Percentiles rank a stretch among this genome's conserved stretches.
Conservation (phyloP, 495 filamentous ascomycete species). For the Trypethelium eluteriae region DNA sequence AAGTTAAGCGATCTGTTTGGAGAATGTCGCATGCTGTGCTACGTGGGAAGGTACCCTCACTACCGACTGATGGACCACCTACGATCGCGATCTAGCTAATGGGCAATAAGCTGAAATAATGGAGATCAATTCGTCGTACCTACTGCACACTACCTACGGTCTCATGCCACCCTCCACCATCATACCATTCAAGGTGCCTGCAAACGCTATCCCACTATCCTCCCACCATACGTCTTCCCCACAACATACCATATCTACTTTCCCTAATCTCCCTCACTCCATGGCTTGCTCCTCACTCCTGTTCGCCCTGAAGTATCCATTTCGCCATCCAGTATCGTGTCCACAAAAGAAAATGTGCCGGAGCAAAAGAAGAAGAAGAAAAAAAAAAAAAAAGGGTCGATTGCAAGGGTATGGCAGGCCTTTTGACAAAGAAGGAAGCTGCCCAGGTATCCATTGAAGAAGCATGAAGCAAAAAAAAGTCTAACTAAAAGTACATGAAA, state of each 20-base stretch:
- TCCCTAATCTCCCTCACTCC: too few relatives aligned
- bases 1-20: too few relatives aligned
- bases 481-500: conserved; percentile 8
- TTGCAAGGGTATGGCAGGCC: not conserved
- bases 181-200: not conserved
- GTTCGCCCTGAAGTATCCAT: too few relatives aligned
- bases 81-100: not conserved
- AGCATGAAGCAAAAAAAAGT: conserved; percentile 8
- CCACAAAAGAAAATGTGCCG: not conserved
- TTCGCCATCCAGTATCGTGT: not conserved
- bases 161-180: too few relatives aligned
- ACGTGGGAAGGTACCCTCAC: too few relatives aligned
- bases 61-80: too few relatives aligned
- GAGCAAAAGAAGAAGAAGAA: not conserved
- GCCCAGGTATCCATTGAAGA: conserved; percentile 2
- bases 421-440: not conserved
- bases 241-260: not conserved
- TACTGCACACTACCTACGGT: not conserved
- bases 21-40: too few relatives aligned
- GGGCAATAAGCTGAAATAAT: not conserved
- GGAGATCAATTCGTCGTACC: not conserved
- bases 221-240: not conserved
- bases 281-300: too few relatives aligned
- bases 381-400: not conserved
- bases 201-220: not conserved